Evolutionary conservation across 1,284 basidiomycete species (phyloP), one percentile per base, ranked within the genome.

Genomic region (Apiotrichum domesticum): DNA sequence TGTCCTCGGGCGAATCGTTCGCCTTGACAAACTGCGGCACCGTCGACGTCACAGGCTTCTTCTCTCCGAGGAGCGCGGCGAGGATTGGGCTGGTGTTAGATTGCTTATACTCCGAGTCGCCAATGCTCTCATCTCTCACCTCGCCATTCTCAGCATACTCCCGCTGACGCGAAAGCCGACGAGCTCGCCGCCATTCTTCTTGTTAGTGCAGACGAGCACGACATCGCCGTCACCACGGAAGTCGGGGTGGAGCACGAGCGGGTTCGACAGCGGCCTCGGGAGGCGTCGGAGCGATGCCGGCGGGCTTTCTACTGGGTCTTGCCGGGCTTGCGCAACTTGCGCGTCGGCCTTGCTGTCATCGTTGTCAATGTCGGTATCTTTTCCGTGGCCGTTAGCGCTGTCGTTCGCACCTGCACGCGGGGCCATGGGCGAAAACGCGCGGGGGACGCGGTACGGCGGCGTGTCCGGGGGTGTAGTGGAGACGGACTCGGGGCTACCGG

Each of bases 111-210:
- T 29, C n/a, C 42, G n/a, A 14, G 42, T n/a, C 21, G 21, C 21
- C 21, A 21, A 21, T 21, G 21, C 21, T 21, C 42, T 15, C 42
- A 13, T 39, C 37, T 8, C 37, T 43, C n/a, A 56, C 54, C 54
- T 54, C 3, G 60, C 60, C 60, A 62, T 62, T 2, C 52, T 42
- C 21, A 62, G 55, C 60, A 62, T 58, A 45, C 41, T 52, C 7
- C 55, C 42, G 34, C 35, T 54, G 21, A 57, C 60, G 35, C 57
- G 60, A 51, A 62, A 62, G 9, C 60, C 60, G 29, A 58, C 46
- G 10, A 42, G 54, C 3, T 48, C 50, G 8, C 55, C 53, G 15
- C 33, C 52, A 10, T 58, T 44, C 29, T 35, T 44, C 21, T 21
- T 21, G 21, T 21, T 21, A 21, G 21, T 21, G 35, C 47, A 53